A percentile compares a stretch with the other conserved stretches of the same genome.
These are phyloP conservation scores for Zygoascus tannicola DNA, from an alignment of 805 yeast species.

Conservation along the genomic window DNA sequence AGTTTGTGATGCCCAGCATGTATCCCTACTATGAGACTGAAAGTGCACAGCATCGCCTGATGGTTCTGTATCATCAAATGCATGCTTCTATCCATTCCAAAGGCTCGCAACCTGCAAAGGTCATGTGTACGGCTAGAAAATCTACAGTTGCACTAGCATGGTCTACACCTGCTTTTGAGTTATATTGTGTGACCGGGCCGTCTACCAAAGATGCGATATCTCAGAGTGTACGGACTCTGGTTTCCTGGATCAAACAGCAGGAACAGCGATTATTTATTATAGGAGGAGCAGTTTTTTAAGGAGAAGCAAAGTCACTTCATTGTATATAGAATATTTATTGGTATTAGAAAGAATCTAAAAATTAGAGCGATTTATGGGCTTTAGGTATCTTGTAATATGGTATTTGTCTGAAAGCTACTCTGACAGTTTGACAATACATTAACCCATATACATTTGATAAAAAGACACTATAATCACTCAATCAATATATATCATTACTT, in stretches of 20 bases:
- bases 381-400: no score
- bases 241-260: constrained; percentile 67
- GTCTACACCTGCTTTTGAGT: constrained; percentile 51
- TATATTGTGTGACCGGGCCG: constrained; percentile 55
- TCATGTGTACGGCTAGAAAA: constrained; percentile 20
- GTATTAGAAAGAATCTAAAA: no score
- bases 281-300: constrained; percentile 60
- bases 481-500: no score
- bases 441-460: no score
- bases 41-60: constrained; percentile 19
- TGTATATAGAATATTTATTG: no score
- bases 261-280: constrained; percentile 63
- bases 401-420: no score
- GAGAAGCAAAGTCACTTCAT: no score
- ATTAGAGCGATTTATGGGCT: no score
- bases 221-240: constrained; percentile 51
- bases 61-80: constrained; percentile 27
- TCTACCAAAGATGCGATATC: constrained; percentile 50
- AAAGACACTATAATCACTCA: no score
- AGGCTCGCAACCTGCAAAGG: constrained; percentile 20
- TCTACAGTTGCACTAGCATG: constrained; percentile 39
- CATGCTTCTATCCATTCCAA: constrained; percentile 30
- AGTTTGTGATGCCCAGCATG: constrained; percentile 40
- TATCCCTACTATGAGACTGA: constrained; percentile 31
- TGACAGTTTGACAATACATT: no score